Base-by-base conservation (phyloP, 192 early-diverging fungal genomes). In the Backusella liffmaniae region DNA sequence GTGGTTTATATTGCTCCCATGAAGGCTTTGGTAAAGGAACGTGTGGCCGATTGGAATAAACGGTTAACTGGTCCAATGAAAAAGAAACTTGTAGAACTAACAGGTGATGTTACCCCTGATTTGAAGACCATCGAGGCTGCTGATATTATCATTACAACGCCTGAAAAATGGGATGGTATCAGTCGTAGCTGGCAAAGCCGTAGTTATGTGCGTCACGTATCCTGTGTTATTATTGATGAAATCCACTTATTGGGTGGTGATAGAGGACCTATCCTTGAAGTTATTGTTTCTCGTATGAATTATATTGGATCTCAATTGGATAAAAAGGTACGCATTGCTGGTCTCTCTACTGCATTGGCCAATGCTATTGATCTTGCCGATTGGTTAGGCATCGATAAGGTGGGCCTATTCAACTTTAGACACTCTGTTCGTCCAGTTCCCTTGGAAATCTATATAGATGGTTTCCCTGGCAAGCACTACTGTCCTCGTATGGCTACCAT, bases 121-220 rank as follows among this genome's bases (percentile, higher is more conserved):
- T 82, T 97, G 46, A 87, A 90, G 41, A 91, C 95, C 0, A 92
- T 99, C 26, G 88, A 94, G 75, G 83, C 80, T 29, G 95, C 96
- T 10, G 98, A 99, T 81, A 96, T 99, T 39, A 98, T 99, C 75
- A 93, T 99, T 72, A 98, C 96, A 0, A 99, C 98, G 12, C 97
- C 98, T 0, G 96, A 98, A 78, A 98, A 99, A 77, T 99, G 97
- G 97, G 96, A 99, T 85, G 96, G 96, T 72, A 94, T 99, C 76
- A 94, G 91, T 82, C 92, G 98, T 69, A 92, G 89, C 51, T 98
- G 96, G 92, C 90, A 96, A 70, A 91, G 88, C n/a, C 89, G 97
- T 56, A 90, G 86, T 12, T 99, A 98, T 85, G 96, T 98, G 21
- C 90, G 88, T 46, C 81, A 87, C 46, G 95, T 99, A 29, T 93